These are phyloP conservation scores for Thymus mandschuricus DNA, from an alignment of 257 asterid genomes.

Conservation along the genomic window DNA sequence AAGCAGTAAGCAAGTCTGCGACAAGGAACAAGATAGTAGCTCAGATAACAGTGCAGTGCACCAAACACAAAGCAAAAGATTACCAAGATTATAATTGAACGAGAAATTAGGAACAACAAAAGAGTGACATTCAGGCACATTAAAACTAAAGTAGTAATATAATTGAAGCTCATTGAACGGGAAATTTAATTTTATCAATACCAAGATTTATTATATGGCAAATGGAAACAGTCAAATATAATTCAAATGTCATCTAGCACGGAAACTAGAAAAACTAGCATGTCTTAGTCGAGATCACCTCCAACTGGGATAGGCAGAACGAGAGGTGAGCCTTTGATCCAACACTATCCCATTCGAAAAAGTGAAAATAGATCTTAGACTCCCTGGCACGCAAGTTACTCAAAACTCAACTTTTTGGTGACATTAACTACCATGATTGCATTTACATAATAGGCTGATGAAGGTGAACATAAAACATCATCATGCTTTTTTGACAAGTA, in stretches of 20 bases:
- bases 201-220: neutral
- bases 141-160: no score
- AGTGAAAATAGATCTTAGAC: neutral
- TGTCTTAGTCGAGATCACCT: neutral
- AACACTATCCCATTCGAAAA: neutral
- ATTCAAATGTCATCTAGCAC: neutral
- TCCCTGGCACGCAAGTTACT: neutral
- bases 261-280: neutral
- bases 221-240: neutral
- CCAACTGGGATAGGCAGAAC: neutral
- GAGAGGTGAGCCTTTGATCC: neutral
- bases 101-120: neutral
- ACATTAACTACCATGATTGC: neutral
- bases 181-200: no score
- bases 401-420: neutral
- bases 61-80: neutral
- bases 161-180: no score
- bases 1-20: constrained; percentile 84
- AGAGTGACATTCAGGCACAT: no score
- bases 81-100: neutral
- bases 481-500: neutral
- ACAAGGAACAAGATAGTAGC: neutral
- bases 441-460: neutral
- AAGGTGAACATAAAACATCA: neutral
- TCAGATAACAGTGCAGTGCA: neutral